A percentile compares a stretch with the other conserved stretches of the same genome.
Evolutionary conservation across 2,329 filamentous ascomycete species (phyloP).

Genomic region (Knoxdaviesia capensis): DNA sequence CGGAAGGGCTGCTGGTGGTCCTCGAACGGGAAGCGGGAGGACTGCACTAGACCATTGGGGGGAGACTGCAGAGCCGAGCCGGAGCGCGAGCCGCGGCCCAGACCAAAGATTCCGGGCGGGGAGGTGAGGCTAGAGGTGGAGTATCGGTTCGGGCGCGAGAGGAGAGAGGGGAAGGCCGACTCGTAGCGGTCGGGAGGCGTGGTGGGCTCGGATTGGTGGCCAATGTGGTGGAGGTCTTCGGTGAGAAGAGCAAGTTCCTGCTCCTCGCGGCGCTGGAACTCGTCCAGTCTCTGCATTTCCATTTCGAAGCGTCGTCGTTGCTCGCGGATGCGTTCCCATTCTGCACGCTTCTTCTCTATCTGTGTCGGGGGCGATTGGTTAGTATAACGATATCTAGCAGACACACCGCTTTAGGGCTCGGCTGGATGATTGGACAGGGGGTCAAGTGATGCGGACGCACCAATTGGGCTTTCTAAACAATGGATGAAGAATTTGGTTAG

Average conservation of each 20-base stretch:
- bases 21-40: slow-evolving; percentile 33
- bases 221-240: slow-evolving; percentile 47
- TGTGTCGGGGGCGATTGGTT: slow-evolving; percentile 17
- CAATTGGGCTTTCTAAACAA: slow-evolving; percentile 55
- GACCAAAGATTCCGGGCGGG: slow-evolving; percentile 54
- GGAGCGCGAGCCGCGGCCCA: slow-evolving; percentile 35
- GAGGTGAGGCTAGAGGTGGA: slow-evolving; percentile 76
- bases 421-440: neutral
- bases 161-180: slow-evolving; percentile 50
- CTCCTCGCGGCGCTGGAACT: slow-evolving; percentile 66
- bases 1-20: slow-evolving; percentile 55
- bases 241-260: slow-evolving; percentile 72
- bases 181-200: slow-evolving; percentile 78
- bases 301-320: slow-evolving; percentile 79
- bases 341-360: slow-evolving; percentile 85
- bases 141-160: slow-evolving; percentile 72
- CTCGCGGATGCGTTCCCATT: slow-evolving; percentile 80
- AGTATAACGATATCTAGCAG: neutral
- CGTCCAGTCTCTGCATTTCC: slow-evolving; percentile 77
- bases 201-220: slow-evolving; percentile 83
- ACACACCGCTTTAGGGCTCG: neutral
- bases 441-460: slow-evolving; percentile 27
- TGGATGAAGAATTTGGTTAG: slow-evolving; percentile 17
- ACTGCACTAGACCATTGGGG: slow-evolving; percentile 39
- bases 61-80: slow-evolving; percentile 69